Evolutionary conservation across 306 rosid species (phyloP).

Genomic region (Morella rubra): DNA sequence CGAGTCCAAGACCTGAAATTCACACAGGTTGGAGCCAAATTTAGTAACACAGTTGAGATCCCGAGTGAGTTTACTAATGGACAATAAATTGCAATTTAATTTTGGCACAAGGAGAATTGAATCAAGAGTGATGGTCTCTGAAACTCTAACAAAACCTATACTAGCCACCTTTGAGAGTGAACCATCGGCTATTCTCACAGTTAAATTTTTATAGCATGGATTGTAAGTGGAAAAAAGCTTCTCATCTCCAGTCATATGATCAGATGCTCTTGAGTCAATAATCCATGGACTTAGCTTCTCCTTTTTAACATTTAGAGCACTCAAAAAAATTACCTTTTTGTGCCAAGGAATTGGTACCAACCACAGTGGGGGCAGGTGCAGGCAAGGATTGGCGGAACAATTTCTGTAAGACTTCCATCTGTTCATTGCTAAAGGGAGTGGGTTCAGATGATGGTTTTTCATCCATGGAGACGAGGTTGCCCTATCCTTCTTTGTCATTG

Average conservation of each 20-base stretch:
- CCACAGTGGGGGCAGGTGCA: too few species aligned
- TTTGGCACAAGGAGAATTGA: neutral
- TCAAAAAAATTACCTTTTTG: conserved; percentile 9
- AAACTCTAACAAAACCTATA: neutral
- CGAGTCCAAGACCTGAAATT: conserved; percentile 11
- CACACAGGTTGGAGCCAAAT: neutral
- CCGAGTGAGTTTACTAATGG: neutral
- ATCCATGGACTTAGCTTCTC: neutral
- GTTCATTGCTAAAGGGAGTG: too few species aligned
- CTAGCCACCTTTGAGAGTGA: too few species aligned
- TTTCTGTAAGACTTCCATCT: too few species aligned
- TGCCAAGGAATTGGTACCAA: neutral
- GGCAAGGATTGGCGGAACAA: too few species aligned
- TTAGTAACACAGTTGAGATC: neutral
- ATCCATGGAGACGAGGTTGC: too few species aligned
- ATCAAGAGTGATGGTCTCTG: neutral
- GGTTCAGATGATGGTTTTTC: too few species aligned
- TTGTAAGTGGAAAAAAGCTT: too few species aligned
- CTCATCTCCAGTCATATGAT: neutral
- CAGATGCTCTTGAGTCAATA: conserved; percentile 3
- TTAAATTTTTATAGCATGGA: too few species aligned
- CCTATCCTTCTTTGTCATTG: too few species aligned
- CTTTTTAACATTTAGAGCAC: neutral
- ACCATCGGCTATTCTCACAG: too few species aligned
- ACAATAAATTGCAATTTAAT: neutral